These are phyloP conservation scores for Theileria parva DNA, from an alignment of 169 alveolate genomes.

Conservation along the genomic window DNA sequence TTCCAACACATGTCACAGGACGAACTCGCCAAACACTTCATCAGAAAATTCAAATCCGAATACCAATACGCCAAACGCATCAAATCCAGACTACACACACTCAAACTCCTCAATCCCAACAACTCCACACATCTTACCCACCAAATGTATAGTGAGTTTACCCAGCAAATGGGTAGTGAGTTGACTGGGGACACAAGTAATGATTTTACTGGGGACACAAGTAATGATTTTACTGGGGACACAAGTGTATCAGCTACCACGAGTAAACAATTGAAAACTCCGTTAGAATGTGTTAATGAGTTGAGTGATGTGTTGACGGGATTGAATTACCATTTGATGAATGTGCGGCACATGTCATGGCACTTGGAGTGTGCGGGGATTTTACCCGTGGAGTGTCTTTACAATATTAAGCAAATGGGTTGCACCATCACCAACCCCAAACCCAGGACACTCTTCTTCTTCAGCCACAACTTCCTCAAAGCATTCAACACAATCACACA, in stretches of 20 bases:
- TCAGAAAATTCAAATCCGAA: background rate
- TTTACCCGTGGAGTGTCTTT: background rate
- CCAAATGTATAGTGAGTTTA: no score
- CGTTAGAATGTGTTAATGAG: background rate
- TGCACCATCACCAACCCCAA: background rate
- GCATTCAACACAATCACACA: background rate
- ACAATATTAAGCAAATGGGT: background rate
- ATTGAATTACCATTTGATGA: background rate
- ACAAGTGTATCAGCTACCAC: no score
- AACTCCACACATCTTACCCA: no score
- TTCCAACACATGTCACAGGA: background rate
- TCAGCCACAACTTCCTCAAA: background rate
- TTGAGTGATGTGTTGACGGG: background rate
- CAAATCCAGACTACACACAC: no score
- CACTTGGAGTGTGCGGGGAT: background rate
- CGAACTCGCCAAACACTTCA: background rate
- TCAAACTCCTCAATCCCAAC: no score
- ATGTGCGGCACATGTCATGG: background rate
- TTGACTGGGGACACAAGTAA: no score
- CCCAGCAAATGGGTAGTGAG: no score
- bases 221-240: no score
- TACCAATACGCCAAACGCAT: background rate
- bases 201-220: no score
- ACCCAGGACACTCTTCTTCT: background rate
- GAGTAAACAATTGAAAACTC: background rate